Percentiles rank a stretch among this genome's conserved stretches.
Conservation (phyloP, 208 protist species). For the Crithidia bombi region DNA sequence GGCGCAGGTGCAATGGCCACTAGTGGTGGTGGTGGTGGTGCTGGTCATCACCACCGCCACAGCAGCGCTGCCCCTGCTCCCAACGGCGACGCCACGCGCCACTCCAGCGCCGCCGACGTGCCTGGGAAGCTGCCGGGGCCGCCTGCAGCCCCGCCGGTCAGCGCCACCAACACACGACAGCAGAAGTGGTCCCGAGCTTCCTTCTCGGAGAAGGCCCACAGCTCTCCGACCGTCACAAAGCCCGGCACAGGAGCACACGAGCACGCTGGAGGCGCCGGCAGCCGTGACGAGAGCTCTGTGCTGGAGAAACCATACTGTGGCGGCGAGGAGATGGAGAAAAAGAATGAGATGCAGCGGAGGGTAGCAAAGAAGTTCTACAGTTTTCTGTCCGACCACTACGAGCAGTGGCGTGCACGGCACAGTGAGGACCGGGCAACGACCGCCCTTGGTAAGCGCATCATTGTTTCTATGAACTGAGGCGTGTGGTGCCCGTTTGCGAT, state of each 20-base stretch:
- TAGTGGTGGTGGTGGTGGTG: too few species aligned
- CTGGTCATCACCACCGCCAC: too few species aligned
- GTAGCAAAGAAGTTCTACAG: conserved; percentile 36
- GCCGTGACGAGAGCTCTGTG: conserved; percentile 3
- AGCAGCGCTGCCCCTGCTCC: neutral
- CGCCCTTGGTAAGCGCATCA: conserved; percentile 35
- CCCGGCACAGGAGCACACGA: neutral
- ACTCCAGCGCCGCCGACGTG: conserved; percentile 6
- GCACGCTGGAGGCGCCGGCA: neutral
- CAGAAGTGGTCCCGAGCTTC: neutral
- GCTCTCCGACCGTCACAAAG: neutral
- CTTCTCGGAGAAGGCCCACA: neutral
- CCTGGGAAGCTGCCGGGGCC: neutral
- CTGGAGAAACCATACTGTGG: conserved; percentile 56
- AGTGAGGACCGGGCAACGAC: conserved; percentile 23
- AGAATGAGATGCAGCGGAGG: conserved; percentile 14
- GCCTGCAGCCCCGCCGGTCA: neutral
- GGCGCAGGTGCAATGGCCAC: neutral
- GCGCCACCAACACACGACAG: neutral
- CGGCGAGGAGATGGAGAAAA: conserved; percentile 41
- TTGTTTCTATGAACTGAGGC: conserved; percentile 24
- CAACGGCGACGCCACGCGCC: neutral
- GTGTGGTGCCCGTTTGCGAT: too few species aligned
- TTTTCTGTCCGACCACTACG: conserved; percentile 41
- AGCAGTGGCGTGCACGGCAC: conserved; percentile 40